Base-by-base conservation (phyloP, 2,329 filamentous ascomycete species). In the Clonostachys solani region DNA sequence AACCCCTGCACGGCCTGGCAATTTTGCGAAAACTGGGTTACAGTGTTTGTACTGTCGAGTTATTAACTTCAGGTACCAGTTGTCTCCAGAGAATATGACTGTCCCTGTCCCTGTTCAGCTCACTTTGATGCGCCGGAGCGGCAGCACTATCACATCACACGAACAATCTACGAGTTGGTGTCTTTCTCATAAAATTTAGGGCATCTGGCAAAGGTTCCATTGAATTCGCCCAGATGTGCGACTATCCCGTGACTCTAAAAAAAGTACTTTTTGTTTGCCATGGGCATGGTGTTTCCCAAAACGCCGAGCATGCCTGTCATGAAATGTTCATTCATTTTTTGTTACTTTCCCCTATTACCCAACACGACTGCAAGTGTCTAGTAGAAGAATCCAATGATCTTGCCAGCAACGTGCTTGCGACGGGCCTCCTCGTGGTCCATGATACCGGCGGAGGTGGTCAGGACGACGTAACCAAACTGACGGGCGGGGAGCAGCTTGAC, bases 371-470 rank as follows among this genome's bases (percentile, higher is more conserved):
- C 29, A 43, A 33, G 13, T 36, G 54, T 63, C 66, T 94, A 96
- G 84, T 96, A 97, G 84, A 96, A 96, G 87, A 97, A 99, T 66
- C 94, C 94, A 64, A 97, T 89, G 77, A 99, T 89, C 86, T 99
- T 99, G 78, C 94, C 94, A 62, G 92, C 86, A 69, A 97, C 94
- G 81, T 99, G 94, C 86, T 97, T 97, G 75, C 94, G 84, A 71
- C 94, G 83, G 62, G 94, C 94, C 86, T 99, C 94, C 83, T 99
- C 94, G 81, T 99, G 94, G 81, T 99, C 94, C 92, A 99, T 97
- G 76, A 99, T 99, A 74, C 94, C 94, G 57, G 94, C 91, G 52
- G 92, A 96, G 77, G 94, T 99, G 74, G 94, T 99, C 67, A 99
- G 87, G 76, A 99, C 91, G 69, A 99, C 90, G 80, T 91, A 96